Evolutionary conservation across 1,284 basidiomycete genomes (phyloP).

Genomic region (Rhodotorula sp.): DNA sequence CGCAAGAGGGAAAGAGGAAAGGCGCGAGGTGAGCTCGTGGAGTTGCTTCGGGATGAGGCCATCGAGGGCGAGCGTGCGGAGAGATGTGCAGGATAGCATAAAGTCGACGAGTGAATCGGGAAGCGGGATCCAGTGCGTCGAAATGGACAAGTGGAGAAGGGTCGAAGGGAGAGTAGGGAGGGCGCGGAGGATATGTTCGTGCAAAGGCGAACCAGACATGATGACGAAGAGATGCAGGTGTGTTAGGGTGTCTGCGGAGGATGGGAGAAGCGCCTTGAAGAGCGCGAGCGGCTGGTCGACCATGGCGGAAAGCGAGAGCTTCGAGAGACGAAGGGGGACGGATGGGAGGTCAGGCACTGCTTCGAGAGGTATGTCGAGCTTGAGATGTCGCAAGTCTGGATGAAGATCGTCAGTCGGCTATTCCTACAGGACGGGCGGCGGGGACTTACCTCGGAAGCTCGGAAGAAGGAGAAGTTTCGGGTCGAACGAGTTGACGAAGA

Average conservation of each 20-base stretch:
- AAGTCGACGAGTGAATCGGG: slow-evolving; percentile 1
- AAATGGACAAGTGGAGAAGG: slow-evolving; percentile 13
- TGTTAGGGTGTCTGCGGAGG: neutral
- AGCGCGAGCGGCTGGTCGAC: slow-evolving; percentile 11
- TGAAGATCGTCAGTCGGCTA: neutral
- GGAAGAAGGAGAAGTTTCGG: slow-evolving; percentile 5
- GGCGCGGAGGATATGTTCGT: slow-evolving; percentile 15
- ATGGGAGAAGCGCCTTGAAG: slow-evolving; percentile 1
- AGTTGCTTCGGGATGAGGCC: neutral
- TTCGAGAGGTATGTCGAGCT: slow-evolving; percentile 24
- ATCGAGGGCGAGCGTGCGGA: neutral
- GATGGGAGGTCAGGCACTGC: neutral
- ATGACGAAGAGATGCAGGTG: slow-evolving; percentile 18
- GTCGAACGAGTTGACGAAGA: slow-evolving; percentile 20
- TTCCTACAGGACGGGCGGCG: no score
- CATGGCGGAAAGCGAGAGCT: slow-evolving; percentile 15
- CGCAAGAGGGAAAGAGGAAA: neutral
- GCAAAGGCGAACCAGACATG: neutral
- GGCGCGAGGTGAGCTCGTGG: neutral
- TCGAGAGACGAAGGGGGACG: neutral
- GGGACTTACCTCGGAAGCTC: slow-evolving; percentile 4
- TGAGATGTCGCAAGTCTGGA: slow-evolving; percentile 12
- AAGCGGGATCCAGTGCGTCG: slow-evolving; percentile 6
- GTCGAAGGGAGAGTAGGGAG: neutral
- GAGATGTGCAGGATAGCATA: neutral